Evolutionary conservation across 2,329 filamentous ascomycete species (phyloP).

Genomic region (Atkinsonella hypoxylon): DNA sequence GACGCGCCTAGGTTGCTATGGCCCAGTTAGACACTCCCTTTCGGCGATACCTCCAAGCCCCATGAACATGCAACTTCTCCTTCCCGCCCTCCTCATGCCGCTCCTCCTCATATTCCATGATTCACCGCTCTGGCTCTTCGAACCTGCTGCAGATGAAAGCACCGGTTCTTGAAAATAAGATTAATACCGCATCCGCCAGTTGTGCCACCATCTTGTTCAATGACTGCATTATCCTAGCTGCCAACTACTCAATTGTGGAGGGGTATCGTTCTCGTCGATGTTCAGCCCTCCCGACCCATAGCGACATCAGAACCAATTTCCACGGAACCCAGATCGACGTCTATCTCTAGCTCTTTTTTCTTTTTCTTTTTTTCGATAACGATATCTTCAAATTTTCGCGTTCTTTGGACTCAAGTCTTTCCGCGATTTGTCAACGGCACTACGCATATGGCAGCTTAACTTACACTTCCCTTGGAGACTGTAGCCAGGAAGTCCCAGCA

Average conservation of each 20-base stretch:
- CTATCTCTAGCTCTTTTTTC: not conserved
- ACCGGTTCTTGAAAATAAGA: no score
- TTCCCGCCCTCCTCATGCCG: no score
- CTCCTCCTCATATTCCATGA: no score
- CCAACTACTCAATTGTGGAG: no score
- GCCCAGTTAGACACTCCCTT: not conserved
- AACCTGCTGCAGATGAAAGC: no score
- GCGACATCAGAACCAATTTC: not conserved
- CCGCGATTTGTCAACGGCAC: not conserved
- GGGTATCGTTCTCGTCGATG: no score
- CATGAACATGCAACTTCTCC: no score
- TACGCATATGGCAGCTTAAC: not conserved
- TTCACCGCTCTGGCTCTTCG: no score
- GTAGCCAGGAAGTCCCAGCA: conserved; percentile 9
- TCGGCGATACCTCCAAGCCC: no score
- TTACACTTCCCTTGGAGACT: not conserved
- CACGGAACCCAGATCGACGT: not conserved
- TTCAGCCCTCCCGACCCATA: not conserved
- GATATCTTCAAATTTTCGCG: not conserved
- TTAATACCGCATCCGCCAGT: no score
- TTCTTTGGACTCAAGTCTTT: not conserved
- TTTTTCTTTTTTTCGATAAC: not conserved
- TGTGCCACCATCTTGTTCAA: no score
- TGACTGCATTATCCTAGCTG: no score
- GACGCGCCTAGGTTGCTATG: not conserved